Evolutionary conservation across 106 monocot species (phyloP), one percentile per base, ranked within the genome.

Genomic region (Dendrobium catenatum): DNA sequence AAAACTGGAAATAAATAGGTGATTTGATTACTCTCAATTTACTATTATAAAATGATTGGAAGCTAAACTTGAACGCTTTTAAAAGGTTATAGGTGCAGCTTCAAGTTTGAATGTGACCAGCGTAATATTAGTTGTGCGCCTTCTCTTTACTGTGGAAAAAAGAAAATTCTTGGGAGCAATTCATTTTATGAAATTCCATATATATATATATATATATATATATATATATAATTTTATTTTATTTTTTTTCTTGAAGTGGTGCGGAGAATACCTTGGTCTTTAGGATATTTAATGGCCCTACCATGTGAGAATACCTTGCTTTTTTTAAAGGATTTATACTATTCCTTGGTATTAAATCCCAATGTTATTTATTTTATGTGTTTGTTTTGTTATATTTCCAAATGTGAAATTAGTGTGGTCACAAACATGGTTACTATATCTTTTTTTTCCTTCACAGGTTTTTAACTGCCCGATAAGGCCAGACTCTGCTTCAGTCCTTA

Each of bases 401-500:
- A 61, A 61, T 22, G n/a, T 61, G 6, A 13, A 51, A 51, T 13
- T 61, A 7, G 22, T 7, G 2, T 61, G 61, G 6, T 61, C 20
- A 22, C 26, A 26, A 66, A 66, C 26, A 66, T n/a, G 24, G 24
- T 66, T 70, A 37, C 24, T 70, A 17, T 42, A 42, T 73, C 26
- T 19, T 73, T 74, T 43, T 33, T 74, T 6, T n/a, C 16, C 19
- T 58, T n/a, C 6, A 13, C 77, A 92, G 93, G 90, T 93, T 81
- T 93, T 93, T 74, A 90, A 90, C 80, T 93, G 93, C 61, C 93
- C 93, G 17, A 93, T 93, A 76, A 90, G 93, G 80, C 47, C 86
- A n/a, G 93, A 93, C 73, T 93, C 93, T 77, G 83, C 79, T 77
- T 88, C 90, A 76, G 88, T 87, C 19, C 86, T 93, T 24, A 80